phyloP scores from a whole-genome alignment of 116 monocot species.

The Trichopus zeylanicus region DNA sequence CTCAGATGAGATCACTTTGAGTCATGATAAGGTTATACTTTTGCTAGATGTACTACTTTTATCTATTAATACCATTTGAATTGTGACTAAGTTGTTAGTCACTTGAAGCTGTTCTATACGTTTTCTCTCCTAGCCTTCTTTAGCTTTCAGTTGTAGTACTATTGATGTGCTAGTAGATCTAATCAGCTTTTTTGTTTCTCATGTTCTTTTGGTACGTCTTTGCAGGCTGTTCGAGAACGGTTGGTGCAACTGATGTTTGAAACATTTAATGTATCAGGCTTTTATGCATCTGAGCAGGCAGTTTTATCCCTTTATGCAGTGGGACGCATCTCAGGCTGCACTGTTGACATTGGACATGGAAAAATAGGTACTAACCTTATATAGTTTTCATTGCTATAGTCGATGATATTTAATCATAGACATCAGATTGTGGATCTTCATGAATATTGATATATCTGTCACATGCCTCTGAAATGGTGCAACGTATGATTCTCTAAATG shows the following conservation, averaged over 20 bases:
- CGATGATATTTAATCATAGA: no score
- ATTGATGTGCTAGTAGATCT: neutral
- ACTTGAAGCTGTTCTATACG: no score
- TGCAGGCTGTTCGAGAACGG: conserved; percentile 77
- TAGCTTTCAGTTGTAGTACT: neutral
- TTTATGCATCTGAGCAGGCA: conserved; percentile 85
- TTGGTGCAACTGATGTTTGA: conserved; percentile 97
- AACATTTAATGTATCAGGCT: conserved; percentile 77
- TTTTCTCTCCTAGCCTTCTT: no score
- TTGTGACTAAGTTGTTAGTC: no score
- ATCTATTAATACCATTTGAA: no score
- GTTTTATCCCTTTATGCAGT: conserved; percentile 97
- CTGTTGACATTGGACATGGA: conserved; percentile 97
- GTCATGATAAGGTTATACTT: no score
- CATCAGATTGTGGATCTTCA: no score
- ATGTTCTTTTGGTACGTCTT: conserved; percentile 1
- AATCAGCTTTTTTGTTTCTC: neutral
- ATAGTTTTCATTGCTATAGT: no score
- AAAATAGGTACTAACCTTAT: conserved; percentile 80
- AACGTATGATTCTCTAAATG: no score
- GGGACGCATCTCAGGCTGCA: conserved; percentile 96
- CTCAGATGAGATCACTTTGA: no score
- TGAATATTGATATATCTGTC: no score
- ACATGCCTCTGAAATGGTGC: neutral
- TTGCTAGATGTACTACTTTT: no score